Evolutionary conservation across 2,329 filamentous ascomycete species (phyloP), one percentile per base, ranked within the genome.

Genomic region (Lojkania enalia): DNA sequence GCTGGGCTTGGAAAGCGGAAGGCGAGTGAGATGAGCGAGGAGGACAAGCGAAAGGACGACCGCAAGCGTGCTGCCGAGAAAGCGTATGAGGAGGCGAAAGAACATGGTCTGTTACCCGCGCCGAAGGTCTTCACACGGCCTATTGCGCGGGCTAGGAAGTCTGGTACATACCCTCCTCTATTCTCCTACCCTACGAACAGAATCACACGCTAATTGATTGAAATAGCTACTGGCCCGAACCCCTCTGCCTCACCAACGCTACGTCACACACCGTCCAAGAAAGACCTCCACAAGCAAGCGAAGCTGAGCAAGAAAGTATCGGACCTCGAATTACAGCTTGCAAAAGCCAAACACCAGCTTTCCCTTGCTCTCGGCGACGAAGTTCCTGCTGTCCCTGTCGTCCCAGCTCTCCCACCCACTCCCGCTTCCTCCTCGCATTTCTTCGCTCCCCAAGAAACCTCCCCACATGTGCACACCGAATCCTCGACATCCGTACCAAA

Each of bases 271-370:
- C 73, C 74, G 2, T 82, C 79, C 2, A 79, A 77, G 55, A 79
- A 77, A 53, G 81, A 84, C 40, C 66, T 84, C 4, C 71, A 77
- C 38, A 78, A 76, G 55, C 79, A 84, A 54, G 71, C 76, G 46
- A 82, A 80, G 49, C 67, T 85, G 21, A 70, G 74, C 30, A 83
- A 82, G 66, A 75, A 79, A 40, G 81, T 85, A 20, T 83, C 79
- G 52, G 76, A 84, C 51, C 73, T 85, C 11, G 82, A 85, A 54
- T 62, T 71, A 11, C 83, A 84, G 58, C 73, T 85, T 20, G 70
- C 78, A 13, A 72, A 74, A 25, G 80, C 80, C 6, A 74, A 79
- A 23, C 73, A 73, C 37, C 77, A 85, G 61, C 72, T 85, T 18
- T 70, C 73, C 21, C 68, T 76, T 4, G 70, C 77, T 29, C 65